phyloP scores from a whole-genome alignment of 2,329 filamentous ascomycete species.

The Diaporthe sp. region DNA sequence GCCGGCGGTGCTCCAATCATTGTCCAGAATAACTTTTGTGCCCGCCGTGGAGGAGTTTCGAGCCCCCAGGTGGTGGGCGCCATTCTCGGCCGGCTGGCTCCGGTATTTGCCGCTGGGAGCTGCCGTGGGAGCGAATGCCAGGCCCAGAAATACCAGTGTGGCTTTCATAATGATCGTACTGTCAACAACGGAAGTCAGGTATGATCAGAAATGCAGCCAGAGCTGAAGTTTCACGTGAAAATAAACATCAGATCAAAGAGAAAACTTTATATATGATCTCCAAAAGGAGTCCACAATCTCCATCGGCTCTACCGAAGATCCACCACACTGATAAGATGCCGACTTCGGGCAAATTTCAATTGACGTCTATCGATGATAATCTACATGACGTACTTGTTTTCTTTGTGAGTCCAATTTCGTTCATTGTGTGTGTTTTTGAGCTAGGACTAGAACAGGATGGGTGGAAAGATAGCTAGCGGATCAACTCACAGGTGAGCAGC shows the following conservation, averaged over 20 bases:
- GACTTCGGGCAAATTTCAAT: slow-evolving; percentile 8
- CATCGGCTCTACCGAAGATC: not conserved
- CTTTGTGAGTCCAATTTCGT: not conserved
- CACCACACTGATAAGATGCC: slow-evolving; percentile 19
- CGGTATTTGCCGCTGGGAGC: slow-evolving; percentile 17
- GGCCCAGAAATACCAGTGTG: not conserved
- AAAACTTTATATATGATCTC: not conserved
- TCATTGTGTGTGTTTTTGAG: not conserved
- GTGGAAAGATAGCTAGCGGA: not conserved
- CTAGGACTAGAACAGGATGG: no score
- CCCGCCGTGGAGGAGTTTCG: slow-evolving; percentile 27
- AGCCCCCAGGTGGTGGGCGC: not conserved
- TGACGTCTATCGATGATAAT: not conserved
- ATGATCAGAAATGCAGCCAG: not conserved
- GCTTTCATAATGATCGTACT: slow-evolving; percentile 29
- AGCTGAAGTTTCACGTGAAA: not conserved
- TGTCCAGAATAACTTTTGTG: slow-evolving; percentile 53
- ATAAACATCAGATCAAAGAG: no score
- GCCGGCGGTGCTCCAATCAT: slow-evolving; percentile 57
- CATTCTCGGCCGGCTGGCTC: not conserved
- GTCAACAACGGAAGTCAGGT: not conserved
- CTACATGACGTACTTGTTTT: not conserved
- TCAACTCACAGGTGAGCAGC: not conserved
- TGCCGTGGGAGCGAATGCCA: slow-evolving; percentile 25
- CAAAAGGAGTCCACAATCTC: not conserved